These are phyloP conservation scores for Domatiomyces catenatus DNA, from an alignment of 2,329 filamentous ascomycete genomes.

Conservation along the genomic window DNA sequence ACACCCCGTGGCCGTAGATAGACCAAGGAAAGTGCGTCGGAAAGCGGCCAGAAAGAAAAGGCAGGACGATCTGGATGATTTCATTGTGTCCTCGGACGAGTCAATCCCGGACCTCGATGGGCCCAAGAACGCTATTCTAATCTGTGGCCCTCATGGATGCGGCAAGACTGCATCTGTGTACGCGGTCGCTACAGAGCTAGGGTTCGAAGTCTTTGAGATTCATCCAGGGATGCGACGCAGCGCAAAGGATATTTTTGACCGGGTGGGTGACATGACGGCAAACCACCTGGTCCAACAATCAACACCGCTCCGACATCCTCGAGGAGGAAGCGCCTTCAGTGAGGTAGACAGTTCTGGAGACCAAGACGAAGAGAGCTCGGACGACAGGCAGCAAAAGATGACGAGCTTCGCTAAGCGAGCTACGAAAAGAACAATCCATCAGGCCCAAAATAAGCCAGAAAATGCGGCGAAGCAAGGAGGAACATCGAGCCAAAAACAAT, in stretches of 20 bases:
- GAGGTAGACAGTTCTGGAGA: conserved; percentile 4
- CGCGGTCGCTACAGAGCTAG: conserved; percentile 79
- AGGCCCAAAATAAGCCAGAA: conserved; percentile 5
- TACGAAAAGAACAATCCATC: conserved; percentile 16
- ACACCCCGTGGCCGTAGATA: conserved; percentile 10
- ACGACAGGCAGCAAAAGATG: conserved; percentile 18
- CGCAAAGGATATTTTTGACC: conserved; percentile 79
- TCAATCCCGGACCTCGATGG: conserved; percentile 47
- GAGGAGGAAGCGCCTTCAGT: conserved; percentile 1
- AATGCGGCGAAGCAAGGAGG: conserved; percentile 16
- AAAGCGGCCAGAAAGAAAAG: conserved; percentile 51
- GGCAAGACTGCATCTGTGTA: conserved; percentile 90
- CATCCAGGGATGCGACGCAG: conserved; percentile 69
- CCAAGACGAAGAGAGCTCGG: conserved; percentile 12
- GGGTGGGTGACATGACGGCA: conserved; percentile 88
- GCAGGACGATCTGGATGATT: conserved; percentile 57
- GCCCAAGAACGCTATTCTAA: conserved; percentile 55
- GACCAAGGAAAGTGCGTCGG: conserved; percentile 15
- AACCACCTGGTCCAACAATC: conserved; percentile 65
- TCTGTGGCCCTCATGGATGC: conserved; percentile 78
- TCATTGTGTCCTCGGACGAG: conserved; percentile 65
- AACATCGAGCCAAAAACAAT: conserved; percentile 60
- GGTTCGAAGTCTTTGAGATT: conserved; percentile 90
- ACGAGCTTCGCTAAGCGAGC: conserved; percentile 5
- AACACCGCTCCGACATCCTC: conserved; percentile 6